Evolutionary conservation across 176 grass and related monocot species (phyloP).

Genomic region (Cenchrus fungigraminus): DNA sequence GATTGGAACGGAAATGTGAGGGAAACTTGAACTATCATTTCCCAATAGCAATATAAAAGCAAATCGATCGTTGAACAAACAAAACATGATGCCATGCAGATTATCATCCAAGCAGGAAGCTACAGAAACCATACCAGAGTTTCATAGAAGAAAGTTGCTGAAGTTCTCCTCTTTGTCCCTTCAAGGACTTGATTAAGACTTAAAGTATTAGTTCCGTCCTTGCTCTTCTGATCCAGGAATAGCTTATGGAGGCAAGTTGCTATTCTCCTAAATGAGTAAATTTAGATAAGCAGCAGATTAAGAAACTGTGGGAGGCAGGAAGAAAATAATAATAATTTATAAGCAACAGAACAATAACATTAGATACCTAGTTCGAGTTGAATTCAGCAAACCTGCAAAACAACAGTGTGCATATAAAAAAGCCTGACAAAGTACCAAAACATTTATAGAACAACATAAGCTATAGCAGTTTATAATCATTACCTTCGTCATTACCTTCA

Average conservation of each 20-base stretch:
- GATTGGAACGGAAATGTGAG: neutral
- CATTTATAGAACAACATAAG: slow-evolving; percentile 10
- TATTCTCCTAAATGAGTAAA: slow-evolving; percentile 58
- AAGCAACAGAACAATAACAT: slow-evolving; percentile 30
- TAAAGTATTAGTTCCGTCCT: slow-evolving; percentile 40
- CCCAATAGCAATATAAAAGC: neutral
- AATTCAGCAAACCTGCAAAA: slow-evolving; percentile 65
- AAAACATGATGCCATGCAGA: neutral
- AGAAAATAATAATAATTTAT: slow-evolving; percentile 10
- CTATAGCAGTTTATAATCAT: neutral
- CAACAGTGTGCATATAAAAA: slow-evolving; percentile 37
- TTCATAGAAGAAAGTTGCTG: slow-evolving; percentile 91
- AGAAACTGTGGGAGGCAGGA: neutral
- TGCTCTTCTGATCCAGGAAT: slow-evolving; percentile 47
- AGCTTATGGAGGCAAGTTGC: slow-evolving; percentile 54
- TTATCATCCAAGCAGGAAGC: slow-evolving; percentile 13
- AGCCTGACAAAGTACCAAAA: neutral
- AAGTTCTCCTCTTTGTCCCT: slow-evolving; percentile 63
- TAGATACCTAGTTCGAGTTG: slow-evolving; percentile 65
- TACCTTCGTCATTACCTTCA: slow-evolving; percentile 73
- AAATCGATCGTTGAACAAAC: slow-evolving; percentile 19
- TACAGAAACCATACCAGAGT: slow-evolving; percentile 66
- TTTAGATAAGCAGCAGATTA: slow-evolving; percentile 16
- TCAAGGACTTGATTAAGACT: slow-evolving; percentile 58
- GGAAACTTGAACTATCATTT: slow-evolving; percentile 5